A percentile compares a stretch with the other conserved stretches of the same genome.
Conservation (phyloP, 331 rosid genomes). For the Malus hybrid region DNA sequence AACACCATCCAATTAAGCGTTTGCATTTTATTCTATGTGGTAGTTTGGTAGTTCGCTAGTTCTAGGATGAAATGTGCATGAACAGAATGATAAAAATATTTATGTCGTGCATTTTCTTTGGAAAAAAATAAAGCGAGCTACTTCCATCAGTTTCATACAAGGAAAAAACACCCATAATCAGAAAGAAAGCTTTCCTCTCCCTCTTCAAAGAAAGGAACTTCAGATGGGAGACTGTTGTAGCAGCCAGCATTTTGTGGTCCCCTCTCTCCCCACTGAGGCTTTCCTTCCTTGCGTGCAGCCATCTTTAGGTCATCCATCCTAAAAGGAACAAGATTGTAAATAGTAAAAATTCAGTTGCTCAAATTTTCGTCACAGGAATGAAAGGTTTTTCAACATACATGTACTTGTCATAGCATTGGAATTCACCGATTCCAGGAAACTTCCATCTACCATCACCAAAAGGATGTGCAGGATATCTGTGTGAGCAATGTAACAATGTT, state of each 20-base stretch:
- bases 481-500: not conserved
- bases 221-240: constrained; percentile 30
- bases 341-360: not conserved
- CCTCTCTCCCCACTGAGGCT: constrained; percentile 36
- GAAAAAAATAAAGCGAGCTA: not conserved
- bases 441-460: constrained; percentile 28
- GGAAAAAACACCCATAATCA: constrained; percentile 38
- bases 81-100: not conserved
- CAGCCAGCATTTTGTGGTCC: constrained; percentile 32
- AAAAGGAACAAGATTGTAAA: constrained; percentile 1
- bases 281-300: constrained; percentile 24
- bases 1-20: not conserved
- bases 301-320: constrained; percentile 34
- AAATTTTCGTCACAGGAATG: not conserved
- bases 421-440: constrained; percentile 34
- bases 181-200: constrained; percentile 40
- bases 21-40: not conserved
- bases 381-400: constrained; percentile 18
- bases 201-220: constrained; percentile 28
- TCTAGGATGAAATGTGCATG: not conserved
- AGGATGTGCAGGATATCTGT: constrained; percentile 22
- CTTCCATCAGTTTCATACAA: constrained; percentile 23
- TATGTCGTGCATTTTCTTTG: not conserved
- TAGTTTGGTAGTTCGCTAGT: not conserved
- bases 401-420: constrained; percentile 42